Evolutionary conservation across 2,329 filamentous ascomycete species (phyloP), one percentile per base, ranked within the genome.

Genomic region (Xylaria sp.): DNA sequence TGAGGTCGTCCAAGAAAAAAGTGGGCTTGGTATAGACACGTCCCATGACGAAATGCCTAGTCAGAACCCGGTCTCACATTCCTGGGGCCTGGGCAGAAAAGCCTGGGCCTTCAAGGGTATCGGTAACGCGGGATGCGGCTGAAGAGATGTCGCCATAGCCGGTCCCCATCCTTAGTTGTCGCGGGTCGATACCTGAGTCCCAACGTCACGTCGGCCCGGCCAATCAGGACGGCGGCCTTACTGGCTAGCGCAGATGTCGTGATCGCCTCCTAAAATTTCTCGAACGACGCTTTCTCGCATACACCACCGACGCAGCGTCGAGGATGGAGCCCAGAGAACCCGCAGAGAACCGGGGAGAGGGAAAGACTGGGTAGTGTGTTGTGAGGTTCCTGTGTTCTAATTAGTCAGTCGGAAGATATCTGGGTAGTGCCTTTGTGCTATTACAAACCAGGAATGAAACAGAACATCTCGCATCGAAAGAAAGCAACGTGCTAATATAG

Each of bases 171-270:
- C 35, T 21, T 27, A 51, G 48, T 23, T 11, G 27, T 43, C 47
- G 40, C 47, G 55, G 51, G 55, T 61, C 31, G 13, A 38, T 47
- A 54, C n/a, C 54, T 35, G 35, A 57, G 38, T 48, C 35, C 44
- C 63, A 59, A 60, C 62, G 33, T 41, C 40, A 54, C 47, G 25
- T 33, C 23, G 25, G 33, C 41, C 54, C 40, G 51, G 44, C 72
- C 73, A 75, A 74, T 75, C 67, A 74, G 46, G 51, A 41, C 7
- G n/a, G 51, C 58, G 58, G 62, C 55, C 67, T 58, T 64, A 54
- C 60, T 37, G 66, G 62, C 63, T 77, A 77, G 75, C 71, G 74
- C 63, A 65, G 72, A 76, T 77, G 70, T 75, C 74, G 75, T 76
- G 74, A 77, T 77, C 70, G 54, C 58, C 69, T 64, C 70, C 67